phyloP scores from a whole-genome alignment of 1,284 basidiomycete genomes.

The Apiotrichum domesticum region DNA sequence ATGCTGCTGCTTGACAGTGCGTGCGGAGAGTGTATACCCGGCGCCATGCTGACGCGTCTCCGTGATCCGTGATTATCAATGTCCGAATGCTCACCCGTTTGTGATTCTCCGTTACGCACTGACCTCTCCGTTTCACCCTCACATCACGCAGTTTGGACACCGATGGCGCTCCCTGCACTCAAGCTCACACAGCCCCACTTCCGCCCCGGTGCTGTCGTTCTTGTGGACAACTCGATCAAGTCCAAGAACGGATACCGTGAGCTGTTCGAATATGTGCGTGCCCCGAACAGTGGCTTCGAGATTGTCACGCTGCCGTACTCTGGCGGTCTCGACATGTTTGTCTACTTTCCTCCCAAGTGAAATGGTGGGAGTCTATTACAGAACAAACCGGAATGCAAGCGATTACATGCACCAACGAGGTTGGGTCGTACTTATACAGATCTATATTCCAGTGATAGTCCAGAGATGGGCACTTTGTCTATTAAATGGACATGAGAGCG shows the following conservation, averaged over 20 bases:
- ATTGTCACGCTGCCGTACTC: constrained; percentile 20
- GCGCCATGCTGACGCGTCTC: neutral
- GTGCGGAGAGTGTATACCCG: neutral
- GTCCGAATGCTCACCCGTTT: neutral
- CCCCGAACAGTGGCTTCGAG: constrained; percentile 1
- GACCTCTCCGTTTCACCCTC: neutral
- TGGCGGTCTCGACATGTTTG: constrained; percentile 24
- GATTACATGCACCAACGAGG: no score
- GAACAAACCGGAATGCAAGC: no score
- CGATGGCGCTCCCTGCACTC: constrained; percentile 24
- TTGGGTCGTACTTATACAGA: no score
- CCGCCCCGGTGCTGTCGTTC: constrained; percentile 19
- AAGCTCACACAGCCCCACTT: constrained; percentile 21
- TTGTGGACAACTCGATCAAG: constrained; percentile 19
- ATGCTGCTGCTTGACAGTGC: constrained; percentile 29
- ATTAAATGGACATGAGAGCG: constrained; percentile 9
- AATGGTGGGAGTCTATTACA: neutral
- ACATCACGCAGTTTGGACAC: constrained; percentile 26
- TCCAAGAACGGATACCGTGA: constrained; percentile 21
- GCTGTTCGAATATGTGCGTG: constrained; percentile 11
- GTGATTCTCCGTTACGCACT: neutral
- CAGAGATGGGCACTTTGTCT: no score
- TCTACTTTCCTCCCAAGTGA: constrained; percentile 12
- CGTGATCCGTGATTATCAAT: neutral
- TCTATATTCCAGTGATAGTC: neutral